These are phyloP conservation scores for Tothia fuscella DNA, from an alignment of 2,329 filamentous ascomycete genomes.

Conservation along the genomic window DNA sequence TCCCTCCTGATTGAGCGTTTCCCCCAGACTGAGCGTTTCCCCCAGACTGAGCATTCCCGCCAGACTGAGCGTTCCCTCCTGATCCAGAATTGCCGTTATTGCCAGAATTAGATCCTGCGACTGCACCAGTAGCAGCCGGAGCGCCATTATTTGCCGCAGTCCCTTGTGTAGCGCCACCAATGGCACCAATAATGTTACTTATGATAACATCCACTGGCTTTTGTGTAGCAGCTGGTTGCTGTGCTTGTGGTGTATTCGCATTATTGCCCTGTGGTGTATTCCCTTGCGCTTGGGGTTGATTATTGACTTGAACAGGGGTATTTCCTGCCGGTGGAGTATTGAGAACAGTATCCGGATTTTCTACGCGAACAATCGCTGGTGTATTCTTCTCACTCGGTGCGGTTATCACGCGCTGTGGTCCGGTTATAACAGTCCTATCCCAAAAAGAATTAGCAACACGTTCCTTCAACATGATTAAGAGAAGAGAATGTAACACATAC, in stretches of 20 bases:
- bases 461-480: not conserved
- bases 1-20: not conserved
- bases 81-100: not conserved
- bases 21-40: not conserved
- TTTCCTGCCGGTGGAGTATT: not conserved
- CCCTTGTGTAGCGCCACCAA: not conserved
- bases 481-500: constrained; percentile 3
- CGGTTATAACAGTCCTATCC: not conserved
- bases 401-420: not conserved
- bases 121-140: not conserved
- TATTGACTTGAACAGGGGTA: not conserved
- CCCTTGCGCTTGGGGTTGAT: not conserved
- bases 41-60: not conserved
- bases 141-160: not conserved
- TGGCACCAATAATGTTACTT: not conserved
- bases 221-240: not conserved
- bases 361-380: not conserved
- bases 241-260: not conserved
- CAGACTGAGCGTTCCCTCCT: not conserved
- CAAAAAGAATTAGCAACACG: not conserved
- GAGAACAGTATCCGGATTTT: not conserved
- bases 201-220: not conserved
- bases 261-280: not conserved
- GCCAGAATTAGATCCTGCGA: not conserved
- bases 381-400: not conserved